Percentiles rank a stretch among this genome's conserved stretches.
Conservation (phyloP, 345 rosid genomes). For the Citrus cavaleriei region DNA sequence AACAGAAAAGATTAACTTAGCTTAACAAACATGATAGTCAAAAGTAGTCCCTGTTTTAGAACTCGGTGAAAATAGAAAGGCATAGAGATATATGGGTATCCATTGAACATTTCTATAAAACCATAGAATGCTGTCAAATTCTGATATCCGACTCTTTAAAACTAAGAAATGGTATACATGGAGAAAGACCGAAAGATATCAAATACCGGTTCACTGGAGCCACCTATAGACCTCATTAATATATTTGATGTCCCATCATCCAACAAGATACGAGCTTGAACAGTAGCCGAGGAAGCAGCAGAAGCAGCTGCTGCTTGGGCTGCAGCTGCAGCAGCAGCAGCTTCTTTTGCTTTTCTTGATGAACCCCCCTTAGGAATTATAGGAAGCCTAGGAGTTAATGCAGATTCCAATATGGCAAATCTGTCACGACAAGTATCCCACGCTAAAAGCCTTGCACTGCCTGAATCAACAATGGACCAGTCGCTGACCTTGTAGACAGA, state of each 20-base stretch:
- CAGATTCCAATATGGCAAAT: conserved; percentile 90
- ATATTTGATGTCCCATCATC: conserved; percentile 99
- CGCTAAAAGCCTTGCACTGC: conserved; percentile 92
- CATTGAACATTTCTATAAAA: neutral
- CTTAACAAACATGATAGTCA: neutral
- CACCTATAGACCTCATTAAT: conserved; percentile 88
- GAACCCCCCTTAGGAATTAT: conserved; percentile 82
- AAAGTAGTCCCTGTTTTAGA: neutral
- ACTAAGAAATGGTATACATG: conserved; percentile 6
- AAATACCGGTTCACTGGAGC: conserved; percentile 88
- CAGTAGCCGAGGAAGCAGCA: conserved; percentile 90
- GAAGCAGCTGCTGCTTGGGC: conserved; percentile 95
- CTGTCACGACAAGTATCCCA: conserved; percentile 97
- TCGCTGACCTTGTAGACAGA: conserved; percentile 91
- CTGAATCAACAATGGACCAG: conserved; percentile 97
- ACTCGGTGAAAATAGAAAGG: neutral
- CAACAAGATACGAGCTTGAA: conserved; percentile 97
- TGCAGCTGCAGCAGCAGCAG: conserved; percentile 97
- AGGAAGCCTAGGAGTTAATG: conserved; percentile 79
- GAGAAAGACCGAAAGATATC: conserved; percentile 12
- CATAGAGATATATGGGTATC: neutral
- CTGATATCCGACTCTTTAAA: neutral
- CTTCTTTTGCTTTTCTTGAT: conserved; percentile 91
- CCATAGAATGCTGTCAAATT: neutral
- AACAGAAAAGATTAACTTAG: neutral